Evolutionary conservation across 306 rosid species (phyloP), one percentile per base, ranked within the genome.

Genomic region (Astragalus membranaceus): DNA sequence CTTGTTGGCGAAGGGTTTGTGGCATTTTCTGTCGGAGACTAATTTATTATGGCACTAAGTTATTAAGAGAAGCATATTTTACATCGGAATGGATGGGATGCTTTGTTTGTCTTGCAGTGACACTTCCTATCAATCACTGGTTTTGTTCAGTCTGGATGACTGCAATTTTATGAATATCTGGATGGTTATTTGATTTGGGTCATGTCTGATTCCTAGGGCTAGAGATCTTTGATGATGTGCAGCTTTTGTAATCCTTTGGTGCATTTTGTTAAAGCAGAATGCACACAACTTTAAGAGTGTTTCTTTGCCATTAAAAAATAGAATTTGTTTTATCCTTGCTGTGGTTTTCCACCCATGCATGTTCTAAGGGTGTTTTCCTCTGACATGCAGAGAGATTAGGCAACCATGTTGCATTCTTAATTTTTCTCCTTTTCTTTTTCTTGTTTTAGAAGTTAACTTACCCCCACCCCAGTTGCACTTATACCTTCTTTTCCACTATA

Each of bases 1-100:
- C 7, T 48, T 48, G 42, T n/a, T 26, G 30, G 30, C 30, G 0
- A 26, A 26, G 30, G 1, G 30, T 26, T 26, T 26, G 30, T 10
- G 44, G 51, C 8, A 7, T 17, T 43, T 20, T 39, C 49, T 33
- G 23, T 20, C 15, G 29, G 16, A 54, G 23, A 68, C 54, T 41
- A 10, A 35, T 69, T 39, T 15, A 41, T 70, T 55, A 42, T 55
- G 54, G 30, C 29, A 26, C 3, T 11, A 33, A 15, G 48, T 70
- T 43, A 10, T 47, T 55, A 36, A 56, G 75, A 44, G 15, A 56
- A 70, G 23, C 67, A 10, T 70, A 64, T 50, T 70, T 57, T 26
- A 10, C 6, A 48, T 10, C 14, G 23, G 47, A 57, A 57, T 58
- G 44, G 16, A 35, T 46, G 7, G 48, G 58, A 16, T 7, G 50